These are phyloP conservation scores for Retiboletus fuscus DNA, from an alignment of 1,284 basidiomycete species.

Conservation along the genomic window DNA sequence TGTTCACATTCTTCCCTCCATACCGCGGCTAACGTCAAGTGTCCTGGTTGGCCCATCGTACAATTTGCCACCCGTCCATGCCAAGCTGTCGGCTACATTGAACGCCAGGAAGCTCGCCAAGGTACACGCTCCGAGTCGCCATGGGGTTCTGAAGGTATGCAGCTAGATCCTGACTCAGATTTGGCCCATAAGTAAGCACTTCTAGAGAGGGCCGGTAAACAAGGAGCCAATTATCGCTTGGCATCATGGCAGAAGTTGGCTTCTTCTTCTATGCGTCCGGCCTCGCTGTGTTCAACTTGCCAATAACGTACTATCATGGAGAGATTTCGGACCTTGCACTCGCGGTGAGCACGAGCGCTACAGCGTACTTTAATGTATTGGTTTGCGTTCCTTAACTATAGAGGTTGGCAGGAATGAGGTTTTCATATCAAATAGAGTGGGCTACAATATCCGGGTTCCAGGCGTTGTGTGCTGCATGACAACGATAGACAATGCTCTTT, in stretches of 20 bases:
- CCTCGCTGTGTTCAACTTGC: slow-evolving; percentile 22
- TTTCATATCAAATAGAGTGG: slow-evolving; percentile 5
- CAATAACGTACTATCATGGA: neutral
- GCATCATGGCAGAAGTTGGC: neutral
- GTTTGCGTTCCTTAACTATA: too few species aligned
- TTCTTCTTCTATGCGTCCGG: neutral
- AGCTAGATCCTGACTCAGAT: neutral
- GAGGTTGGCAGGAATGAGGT: slow-evolving; percentile 14
- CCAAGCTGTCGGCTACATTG: slow-evolving; percentile 10
- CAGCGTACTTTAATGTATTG: neutral
- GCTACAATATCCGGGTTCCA: neutral
- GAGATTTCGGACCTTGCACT: neutral
- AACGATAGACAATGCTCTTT: too few species aligned
- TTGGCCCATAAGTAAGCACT: neutral
- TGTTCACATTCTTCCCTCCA: neutral
- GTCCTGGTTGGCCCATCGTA: neutral
- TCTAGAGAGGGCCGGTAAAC: neutral
- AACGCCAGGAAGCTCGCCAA: slow-evolving; percentile 2
- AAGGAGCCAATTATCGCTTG: neutral
- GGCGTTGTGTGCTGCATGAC: neutral
- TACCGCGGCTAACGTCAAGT: neutral
- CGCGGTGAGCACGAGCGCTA: neutral
- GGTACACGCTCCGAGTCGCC: neutral
- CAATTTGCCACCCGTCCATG: slow-evolving; percentile 20
- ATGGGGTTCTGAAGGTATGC: slow-evolving; percentile 15